Base-by-base conservation (phyloP, 2,329 filamentous ascomycete species). In the Penicillium hesseltinei region DNA sequence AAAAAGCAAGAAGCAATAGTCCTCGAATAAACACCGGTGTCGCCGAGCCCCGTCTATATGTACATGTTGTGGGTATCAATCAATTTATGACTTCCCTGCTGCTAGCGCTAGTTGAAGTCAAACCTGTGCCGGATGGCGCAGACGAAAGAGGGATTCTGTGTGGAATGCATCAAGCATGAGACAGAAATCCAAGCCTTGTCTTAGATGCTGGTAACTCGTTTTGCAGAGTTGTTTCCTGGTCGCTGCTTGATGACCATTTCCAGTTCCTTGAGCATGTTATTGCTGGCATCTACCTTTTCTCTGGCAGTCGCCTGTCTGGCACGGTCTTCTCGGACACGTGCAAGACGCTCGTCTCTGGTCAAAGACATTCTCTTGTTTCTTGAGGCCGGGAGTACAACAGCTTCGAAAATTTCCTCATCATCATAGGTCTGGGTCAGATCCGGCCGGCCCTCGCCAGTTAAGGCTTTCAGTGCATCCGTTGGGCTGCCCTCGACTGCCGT, bases 251-350 rank as follows among this genome's bases (percentile, higher is more conserved):
- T 95, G 59, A 99, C 86, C 61, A 90, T 93, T 78, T 97, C 91
- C 57, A 99, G 81, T 76, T 99, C 94, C 62, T 89, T 87, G 62
- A 99, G 82, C 91, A 99, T 96, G 66, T 89, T 91, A 43, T 87
- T 90, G 62, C 87, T 95, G 11, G 91, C 89, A 61, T 97, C 91
- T 44, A 86, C 80, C 69, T 89, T 88, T 66, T 92, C 90, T 54
- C 87, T 85, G 40, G 87, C 79, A 40, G 85, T 81, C 21, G 89
- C 88, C 70, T 90, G 89, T 61, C 84, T 85, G 53, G 86, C 87
- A 56, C 93, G 84, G 44, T 97, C 93, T 70, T 96, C 92, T 66
- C 89, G 88, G 80, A 97, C 92, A 74, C 89, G 93, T 43, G 82
- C 81, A 66, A 97, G 89, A 43, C 94, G 86, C 76, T 99, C 92